Percentiles rank a stretch among this genome's conserved stretches.
These are phyloP conservation scores for Fusarium sp. DNA, from an alignment of 2,329 filamentous ascomycete genomes.

Conservation along the genomic window DNA sequence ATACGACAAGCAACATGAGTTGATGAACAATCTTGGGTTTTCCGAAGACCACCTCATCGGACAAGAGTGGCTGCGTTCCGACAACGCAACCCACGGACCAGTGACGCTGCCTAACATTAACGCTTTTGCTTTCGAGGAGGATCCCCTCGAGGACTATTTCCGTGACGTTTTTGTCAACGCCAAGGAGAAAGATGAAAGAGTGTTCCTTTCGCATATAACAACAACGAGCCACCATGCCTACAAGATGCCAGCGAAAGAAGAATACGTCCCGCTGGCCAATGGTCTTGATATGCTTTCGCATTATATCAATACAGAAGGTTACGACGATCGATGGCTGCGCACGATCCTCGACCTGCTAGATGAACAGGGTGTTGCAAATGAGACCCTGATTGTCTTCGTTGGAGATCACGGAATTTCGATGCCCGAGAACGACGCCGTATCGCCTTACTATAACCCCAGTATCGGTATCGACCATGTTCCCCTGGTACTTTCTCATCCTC, in stretches of 20 bases:
- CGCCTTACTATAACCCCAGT: constrained; percentile 53
- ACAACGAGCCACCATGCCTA: constrained; percentile 56
- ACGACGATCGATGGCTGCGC: constrained; percentile 52
- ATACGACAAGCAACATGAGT: constrained; percentile 54
- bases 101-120: constrained; percentile 52
- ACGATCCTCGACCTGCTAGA: constrained; percentile 52
- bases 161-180: constrained; percentile 52
- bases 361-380: constrained; percentile 52
- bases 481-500: constrained; percentile 52
- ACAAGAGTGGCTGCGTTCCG: constrained; percentile 51
- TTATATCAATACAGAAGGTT: constrained; percentile 53
- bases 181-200: constrained; percentile 51
- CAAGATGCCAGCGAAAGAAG: constrained; percentile 49
- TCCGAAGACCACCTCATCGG: constrained; percentile 46
- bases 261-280: constrained; percentile 46
- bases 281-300: constrained; percentile 51
- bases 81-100: constrained; percentile 50
- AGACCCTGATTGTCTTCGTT: constrained; percentile 53
- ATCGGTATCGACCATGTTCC: constrained; percentile 52
- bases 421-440: constrained; percentile 50
- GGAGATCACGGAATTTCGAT: constrained; percentile 55
- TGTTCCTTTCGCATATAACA: constrained; percentile 55
- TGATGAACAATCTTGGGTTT: constrained; percentile 53
- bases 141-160: constrained; percentile 52
- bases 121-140: constrained; percentile 55